Conservation (phyloP, 2,329 filamentous ascomycete species). For the Raffaelea arxii region DNA sequence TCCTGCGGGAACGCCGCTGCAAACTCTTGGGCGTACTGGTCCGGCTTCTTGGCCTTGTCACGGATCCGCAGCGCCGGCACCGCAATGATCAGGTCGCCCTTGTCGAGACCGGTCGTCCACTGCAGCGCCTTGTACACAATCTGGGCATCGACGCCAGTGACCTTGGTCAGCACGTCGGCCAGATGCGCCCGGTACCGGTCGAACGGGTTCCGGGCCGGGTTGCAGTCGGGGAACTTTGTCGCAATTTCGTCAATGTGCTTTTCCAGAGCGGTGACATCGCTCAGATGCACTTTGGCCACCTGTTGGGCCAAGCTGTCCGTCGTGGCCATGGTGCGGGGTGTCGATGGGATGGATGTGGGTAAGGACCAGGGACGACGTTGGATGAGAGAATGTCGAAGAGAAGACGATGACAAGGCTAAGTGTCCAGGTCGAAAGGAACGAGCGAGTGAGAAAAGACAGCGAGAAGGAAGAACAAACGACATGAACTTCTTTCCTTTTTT, state of each 20-base stretch:
- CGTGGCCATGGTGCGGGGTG: background rate
- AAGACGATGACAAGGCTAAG: background rate
- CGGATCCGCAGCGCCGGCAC: conserved; percentile 69
- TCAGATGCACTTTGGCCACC: too few species aligned
- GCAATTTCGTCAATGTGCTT: conserved; percentile 24
- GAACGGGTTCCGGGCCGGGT: conserved; percentile 63
- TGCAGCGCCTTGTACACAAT: conserved; percentile 68
- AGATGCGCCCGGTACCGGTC: conserved; percentile 75
- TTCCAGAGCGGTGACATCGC: too few species aligned
- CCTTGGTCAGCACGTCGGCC: conserved; percentile 54
- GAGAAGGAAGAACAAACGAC: too few species aligned
- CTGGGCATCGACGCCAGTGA: conserved; percentile 59
- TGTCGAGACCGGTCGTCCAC: conserved; percentile 72
- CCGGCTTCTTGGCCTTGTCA: conserved; percentile 62
- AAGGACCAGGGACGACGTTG: too few species aligned
- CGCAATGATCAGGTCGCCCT: conserved; percentile 72
- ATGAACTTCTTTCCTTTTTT: too few species aligned
- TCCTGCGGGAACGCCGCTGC: conserved; percentile 44
- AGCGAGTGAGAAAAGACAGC: background rate
- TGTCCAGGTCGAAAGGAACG: background rate
- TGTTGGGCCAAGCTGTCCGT: conserved; percentile 17
- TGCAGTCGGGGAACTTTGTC: conserved; percentile 42
- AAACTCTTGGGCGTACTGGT: conserved; percentile 53
- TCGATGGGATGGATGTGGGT: too few species aligned
- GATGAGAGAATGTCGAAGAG: too few species aligned